Conservation (phyloP, 1,284 basidiomycete species). For the Cronartium quercuum region DNA sequence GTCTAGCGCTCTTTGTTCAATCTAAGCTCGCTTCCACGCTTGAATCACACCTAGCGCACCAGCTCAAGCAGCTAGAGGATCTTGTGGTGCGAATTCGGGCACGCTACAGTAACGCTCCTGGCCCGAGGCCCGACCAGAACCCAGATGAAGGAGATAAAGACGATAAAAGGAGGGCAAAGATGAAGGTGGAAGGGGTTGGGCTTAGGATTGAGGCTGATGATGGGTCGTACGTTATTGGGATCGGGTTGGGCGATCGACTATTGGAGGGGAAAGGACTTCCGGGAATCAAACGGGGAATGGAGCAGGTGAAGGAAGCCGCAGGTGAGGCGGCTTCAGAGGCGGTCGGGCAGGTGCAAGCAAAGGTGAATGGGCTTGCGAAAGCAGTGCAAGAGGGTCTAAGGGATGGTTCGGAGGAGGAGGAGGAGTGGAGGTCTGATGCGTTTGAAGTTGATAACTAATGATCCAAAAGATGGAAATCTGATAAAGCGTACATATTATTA, state of each 20-base stretch:
- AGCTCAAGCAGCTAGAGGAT: conserved; percentile 5
- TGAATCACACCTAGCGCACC: conserved; percentile 9
- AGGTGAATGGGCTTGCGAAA: neutral
- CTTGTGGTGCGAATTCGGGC: conserved; percentile 9
- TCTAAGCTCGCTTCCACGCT: conserved; percentile 7
- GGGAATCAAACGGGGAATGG: neutral
- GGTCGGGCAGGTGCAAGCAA: neutral
- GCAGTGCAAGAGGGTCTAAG: neutral
- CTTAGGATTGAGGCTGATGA: conserved; percentile 19
- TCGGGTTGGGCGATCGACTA: conserved; percentile 19
- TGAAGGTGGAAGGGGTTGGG: neutral
- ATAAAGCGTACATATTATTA: too few species aligned
- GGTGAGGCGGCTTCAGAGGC: neutral
- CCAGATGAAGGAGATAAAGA: neutral
- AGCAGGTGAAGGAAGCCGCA: neutral
- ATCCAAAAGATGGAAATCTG: too few species aligned
- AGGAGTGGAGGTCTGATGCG: neutral
- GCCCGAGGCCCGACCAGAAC: neutral
- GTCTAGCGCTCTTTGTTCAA: conserved; percentile 21
- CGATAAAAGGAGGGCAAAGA: neutral
- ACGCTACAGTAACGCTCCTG: neutral
- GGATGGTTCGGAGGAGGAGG: neutral
- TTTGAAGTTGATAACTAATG: too few species aligned
- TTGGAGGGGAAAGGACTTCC: conserved; percentile 21
- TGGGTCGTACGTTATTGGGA: conserved; percentile 19